phyloP scores from a whole-genome alignment of 441 rosid species.

The Rhodomyrtus psidioides region DNA sequence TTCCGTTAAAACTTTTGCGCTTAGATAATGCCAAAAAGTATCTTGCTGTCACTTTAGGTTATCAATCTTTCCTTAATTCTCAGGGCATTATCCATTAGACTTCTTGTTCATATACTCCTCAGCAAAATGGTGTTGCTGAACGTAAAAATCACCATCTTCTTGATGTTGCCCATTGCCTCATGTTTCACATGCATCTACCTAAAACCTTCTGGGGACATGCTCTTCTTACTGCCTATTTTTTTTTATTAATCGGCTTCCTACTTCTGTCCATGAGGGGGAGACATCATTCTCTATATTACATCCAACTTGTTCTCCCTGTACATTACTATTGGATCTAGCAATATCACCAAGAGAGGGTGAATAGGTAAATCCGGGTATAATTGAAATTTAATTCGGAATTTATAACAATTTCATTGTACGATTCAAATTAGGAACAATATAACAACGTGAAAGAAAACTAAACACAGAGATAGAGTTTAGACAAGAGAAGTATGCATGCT shows the following conservation, averaged over 20 bases:
- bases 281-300: background rate
- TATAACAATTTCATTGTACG: too few species aligned
- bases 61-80: background rate
- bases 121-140: background rate
- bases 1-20: accelerated
- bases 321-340: too few species aligned
- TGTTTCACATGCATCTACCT: too few species aligned
- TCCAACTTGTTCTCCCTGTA: background rate
- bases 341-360: too few species aligned
- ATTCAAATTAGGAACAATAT: too few species aligned
- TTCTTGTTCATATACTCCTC: background rate
- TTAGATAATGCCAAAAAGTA: background rate
- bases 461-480: too few species aligned
- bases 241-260: background rate
- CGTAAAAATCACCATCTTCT: background rate
- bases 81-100: background rate
- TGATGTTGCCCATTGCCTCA: background rate
- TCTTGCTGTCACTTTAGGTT: background rate
- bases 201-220: background rate
- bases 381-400: too few species aligned
- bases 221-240: background rate
- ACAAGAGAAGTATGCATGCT: too few species aligned
- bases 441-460: too few species aligned
- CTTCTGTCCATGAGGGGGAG: background rate
- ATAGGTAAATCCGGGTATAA: too few species aligned